Conservation (phyloP, 2,329 filamentous ascomycete species). For the Onygenales sp. region DNA sequence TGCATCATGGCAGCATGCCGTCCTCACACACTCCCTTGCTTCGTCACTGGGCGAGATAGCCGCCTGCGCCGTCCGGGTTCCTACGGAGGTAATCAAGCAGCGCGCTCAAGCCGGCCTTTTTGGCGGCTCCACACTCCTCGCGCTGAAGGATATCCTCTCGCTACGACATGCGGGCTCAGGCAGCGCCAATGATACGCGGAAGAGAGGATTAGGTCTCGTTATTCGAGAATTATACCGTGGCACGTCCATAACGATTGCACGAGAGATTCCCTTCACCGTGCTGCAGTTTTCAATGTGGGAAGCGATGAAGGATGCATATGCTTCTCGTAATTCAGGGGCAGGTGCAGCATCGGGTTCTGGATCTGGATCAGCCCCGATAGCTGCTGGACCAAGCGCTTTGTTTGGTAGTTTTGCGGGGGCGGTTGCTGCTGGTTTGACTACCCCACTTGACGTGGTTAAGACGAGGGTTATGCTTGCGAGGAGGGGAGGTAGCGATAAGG, state of each 20-base stretch:
- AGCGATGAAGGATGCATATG: conserved; percentile 58
- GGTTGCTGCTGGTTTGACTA: conserved; percentile 78
- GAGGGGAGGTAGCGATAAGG: conserved; percentile 49
- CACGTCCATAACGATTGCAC: conserved; percentile 83
- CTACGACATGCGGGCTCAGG: conserved; percentile 30
- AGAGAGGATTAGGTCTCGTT: conserved; percentile 45
- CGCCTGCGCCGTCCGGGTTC: conserved; percentile 84
- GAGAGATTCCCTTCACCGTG: conserved; percentile 94
- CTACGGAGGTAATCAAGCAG: conserved; percentile 96
- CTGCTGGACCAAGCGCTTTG: conserved; percentile 68
- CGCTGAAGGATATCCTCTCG: conserved; percentile 60
- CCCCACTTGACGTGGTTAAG: conserved; percentile 92
- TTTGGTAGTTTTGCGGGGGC: conserved; percentile 79
- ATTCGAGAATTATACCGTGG: conserved; percentile 83
- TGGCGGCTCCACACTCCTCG: conserved; percentile 56
- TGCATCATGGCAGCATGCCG: conserved; percentile 24
- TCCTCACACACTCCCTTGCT: conserved; percentile 67
- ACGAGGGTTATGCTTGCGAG: conserved; percentile 87
- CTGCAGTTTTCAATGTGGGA: conserved; percentile 98
- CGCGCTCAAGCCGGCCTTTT: conserved; percentile 82
- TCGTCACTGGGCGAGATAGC: conserved; percentile 82
- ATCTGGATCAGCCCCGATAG: conserved; percentile 36
- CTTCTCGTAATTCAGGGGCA: conserved; percentile 35
- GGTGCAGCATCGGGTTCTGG: conserved; percentile 11
- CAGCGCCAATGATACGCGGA: conserved; percentile 7